Evolutionary conservation across 352 stramenopile species (phyloP).

Genomic region (Thalassiosira gravida): DNA sequence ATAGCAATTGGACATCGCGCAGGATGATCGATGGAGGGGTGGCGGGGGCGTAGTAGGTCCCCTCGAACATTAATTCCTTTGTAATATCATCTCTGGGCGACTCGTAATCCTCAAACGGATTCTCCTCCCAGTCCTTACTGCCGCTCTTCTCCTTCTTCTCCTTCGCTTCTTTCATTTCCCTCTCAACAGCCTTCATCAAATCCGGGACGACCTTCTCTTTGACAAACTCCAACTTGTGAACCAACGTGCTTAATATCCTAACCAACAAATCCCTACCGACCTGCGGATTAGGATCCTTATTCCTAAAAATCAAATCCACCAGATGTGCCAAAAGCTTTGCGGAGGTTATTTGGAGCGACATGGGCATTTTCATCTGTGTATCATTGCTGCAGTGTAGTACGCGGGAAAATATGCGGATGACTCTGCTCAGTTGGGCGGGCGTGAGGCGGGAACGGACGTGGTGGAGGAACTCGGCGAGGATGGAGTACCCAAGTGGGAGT

Average conservation of each 20-base stretch:
- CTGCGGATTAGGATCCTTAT: constrained; percentile 86
- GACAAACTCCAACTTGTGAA: constrained; percentile 93
- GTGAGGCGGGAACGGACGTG: constrained; percentile 94
- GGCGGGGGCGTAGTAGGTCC: not conserved
- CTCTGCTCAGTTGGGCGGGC: constrained; percentile 92
- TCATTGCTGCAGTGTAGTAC: constrained; percentile 59
- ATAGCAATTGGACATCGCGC: constrained; percentile 90
- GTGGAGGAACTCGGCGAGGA: constrained; percentile 96
- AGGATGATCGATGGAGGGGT: constrained; percentile 30
- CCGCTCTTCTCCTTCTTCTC: not conserved
- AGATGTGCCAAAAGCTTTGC: constrained; percentile 95
- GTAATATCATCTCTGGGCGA: too few species aligned
- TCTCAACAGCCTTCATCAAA: constrained; percentile 40
- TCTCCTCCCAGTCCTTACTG: constrained; percentile 4
- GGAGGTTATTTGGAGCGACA: constrained; percentile 92
- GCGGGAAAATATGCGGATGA: constrained; percentile 88
- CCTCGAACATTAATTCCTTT: too few species aligned
- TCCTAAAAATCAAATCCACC: constrained; percentile 95
- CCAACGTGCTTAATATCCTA: constrained; percentile 88
- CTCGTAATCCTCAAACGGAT: not conserved
- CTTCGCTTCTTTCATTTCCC: constrained; percentile 15
- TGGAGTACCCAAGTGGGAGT: constrained; percentile 94
- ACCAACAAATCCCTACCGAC: constrained; percentile 79
- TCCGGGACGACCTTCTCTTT: constrained; percentile 48
- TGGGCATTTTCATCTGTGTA: not conserved